These are phyloP conservation scores for Xerocomus brunneocitrinus DNA, from an alignment of 768 basidiomycete genomes.

Conservation along the genomic window DNA sequence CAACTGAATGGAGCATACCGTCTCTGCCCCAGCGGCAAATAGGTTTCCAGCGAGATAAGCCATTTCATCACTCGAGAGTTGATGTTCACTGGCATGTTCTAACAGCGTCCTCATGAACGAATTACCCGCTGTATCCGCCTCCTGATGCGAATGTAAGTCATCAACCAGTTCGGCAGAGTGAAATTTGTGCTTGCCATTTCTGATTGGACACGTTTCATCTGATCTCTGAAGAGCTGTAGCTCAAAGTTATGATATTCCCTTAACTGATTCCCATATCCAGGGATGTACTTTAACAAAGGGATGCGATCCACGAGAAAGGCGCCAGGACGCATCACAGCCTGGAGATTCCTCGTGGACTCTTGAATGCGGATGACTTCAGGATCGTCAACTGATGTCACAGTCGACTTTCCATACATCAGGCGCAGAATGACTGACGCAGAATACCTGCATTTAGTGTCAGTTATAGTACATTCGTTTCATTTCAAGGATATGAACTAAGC, in stretches of 20 bases:
- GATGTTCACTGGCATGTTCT: slow-evolving; percentile 43
- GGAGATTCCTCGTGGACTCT: slow-evolving; percentile 20
- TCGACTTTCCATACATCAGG: slow-evolving; percentile 23
- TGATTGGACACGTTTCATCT: slow-evolving; percentile 40
- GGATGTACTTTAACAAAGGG: slow-evolving; percentile 41
- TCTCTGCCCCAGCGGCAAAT: slow-evolving; percentile 58
- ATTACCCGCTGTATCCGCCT: not conserved
- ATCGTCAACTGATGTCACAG: slow-evolving; percentile 19
- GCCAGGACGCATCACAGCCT: slow-evolving; percentile 28
- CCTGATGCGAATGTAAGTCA: slow-evolving; percentile 2
- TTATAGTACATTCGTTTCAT: not conserved
- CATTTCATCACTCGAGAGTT: slow-evolving; percentile 47
- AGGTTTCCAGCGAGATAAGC: slow-evolving; percentile 56
- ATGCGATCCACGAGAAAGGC: slow-evolving; percentile 32
- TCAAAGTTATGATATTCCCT: slow-evolving; percentile 49
- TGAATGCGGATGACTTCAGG: slow-evolving; percentile 19
- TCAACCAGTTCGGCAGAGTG: too few species aligned
- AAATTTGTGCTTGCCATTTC: slow-evolving; percentile 34
- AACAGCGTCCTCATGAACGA: slow-evolving; percentile 51
- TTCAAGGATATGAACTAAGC: too few species aligned
- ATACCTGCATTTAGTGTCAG: slow-evolving; percentile 14
- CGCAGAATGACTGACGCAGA: slow-evolving; percentile 21
- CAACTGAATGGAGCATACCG: slow-evolving; percentile 21
- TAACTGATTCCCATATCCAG: slow-evolving; percentile 52
- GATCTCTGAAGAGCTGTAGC: slow-evolving; percentile 43